These are phyloP conservation scores for Royoungia palumana DNA, from an alignment of 768 basidiomycete genomes.

Conservation along the genomic window DNA sequence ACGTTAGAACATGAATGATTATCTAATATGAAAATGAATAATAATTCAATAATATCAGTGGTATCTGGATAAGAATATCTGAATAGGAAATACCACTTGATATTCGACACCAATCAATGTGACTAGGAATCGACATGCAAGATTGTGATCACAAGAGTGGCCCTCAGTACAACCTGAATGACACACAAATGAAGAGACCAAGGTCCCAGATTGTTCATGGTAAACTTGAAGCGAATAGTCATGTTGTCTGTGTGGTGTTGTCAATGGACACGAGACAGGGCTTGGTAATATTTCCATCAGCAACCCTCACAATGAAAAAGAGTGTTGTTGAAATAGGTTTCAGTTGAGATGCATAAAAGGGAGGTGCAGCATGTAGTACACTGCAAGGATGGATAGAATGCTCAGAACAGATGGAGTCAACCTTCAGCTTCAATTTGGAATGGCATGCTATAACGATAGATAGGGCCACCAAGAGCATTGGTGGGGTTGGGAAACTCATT, in stretches of 20 bases:
- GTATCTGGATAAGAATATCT: too few species aligned
- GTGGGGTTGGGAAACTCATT: slow-evolving; percentile 40
- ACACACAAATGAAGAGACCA: slow-evolving; percentile 49
- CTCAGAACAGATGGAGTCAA: slow-evolving; percentile 3
- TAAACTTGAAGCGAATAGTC: slow-evolving; percentile 57
- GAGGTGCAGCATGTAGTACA: too few species aligned
- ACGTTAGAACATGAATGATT: too few species aligned
- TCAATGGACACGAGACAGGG: slow-evolving; percentile 33
- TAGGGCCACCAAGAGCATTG: slow-evolving; percentile 25
- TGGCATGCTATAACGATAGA: slow-evolving; percentile 21
- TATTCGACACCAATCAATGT: slow-evolving; percentile 33
- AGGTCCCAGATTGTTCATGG: slow-evolving; percentile 63
- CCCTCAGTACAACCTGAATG: not conserved
- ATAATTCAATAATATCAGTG: too few species aligned
- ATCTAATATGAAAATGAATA: too few species aligned
- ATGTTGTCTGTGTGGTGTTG: slow-evolving; percentile 37
- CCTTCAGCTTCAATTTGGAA: not conserved
- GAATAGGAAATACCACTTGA: too few species aligned
- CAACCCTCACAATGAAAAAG: slow-evolving; percentile 36
- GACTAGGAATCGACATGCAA: slow-evolving; percentile 13
- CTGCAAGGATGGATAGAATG: slow-evolving; percentile 43
- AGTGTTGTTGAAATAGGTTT: slow-evolving; percentile 22
- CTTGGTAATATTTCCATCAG: slow-evolving; percentile 30
- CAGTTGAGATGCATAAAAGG: slow-evolving; percentile 12
- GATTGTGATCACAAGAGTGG: not conserved